phyloP scores from a whole-genome alignment of 2,329 filamentous ascomycete species.

The Uncinocarpus reesii region DNA sequence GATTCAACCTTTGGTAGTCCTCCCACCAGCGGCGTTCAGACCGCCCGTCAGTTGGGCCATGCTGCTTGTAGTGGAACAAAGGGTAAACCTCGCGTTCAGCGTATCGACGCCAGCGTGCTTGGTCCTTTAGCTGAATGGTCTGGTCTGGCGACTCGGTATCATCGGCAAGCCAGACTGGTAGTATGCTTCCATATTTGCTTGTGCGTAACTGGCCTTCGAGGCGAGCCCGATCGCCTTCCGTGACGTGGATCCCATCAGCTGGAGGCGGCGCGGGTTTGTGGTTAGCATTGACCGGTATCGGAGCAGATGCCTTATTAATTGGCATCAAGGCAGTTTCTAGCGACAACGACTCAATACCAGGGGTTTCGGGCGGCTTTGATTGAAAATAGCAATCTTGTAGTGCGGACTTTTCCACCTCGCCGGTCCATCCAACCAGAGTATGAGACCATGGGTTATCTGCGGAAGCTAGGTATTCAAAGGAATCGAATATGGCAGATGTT shows the following conservation, averaged over 20 bases:
- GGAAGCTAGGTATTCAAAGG: slow-evolving; percentile 80
- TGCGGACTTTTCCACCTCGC: slow-evolving; percentile 56
- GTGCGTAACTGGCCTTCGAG: slow-evolving; percentile 65
- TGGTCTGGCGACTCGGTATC: slow-evolving; percentile 61
- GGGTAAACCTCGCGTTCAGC: slow-evolving; percentile 87
- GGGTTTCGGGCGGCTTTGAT: slow-evolving; percentile 15
- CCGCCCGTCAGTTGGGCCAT: slow-evolving; percentile 76
- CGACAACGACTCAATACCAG: slow-evolving; percentile 19
- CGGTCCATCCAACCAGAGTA: slow-evolving; percentile 88
- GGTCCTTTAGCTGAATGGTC: slow-evolving; percentile 62
- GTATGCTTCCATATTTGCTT: slow-evolving; percentile 63
- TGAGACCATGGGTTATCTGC: slow-evolving; percentile 77
- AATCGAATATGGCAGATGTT: slow-evolving; percentile 85
- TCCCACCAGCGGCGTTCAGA: slow-evolving; percentile 75
- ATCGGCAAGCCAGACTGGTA: slow-evolving; percentile 83
- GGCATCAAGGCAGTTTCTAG: slow-evolving; percentile 21
- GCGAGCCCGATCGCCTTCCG: slow-evolving; percentile 56
- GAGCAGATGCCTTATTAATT: slow-evolving; percentile 56
- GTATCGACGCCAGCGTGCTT: slow-evolving; percentile 77
- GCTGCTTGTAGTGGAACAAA: slow-evolving; percentile 91
- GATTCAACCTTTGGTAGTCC: slow-evolving; percentile 88
- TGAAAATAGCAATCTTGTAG: slow-evolving; percentile 13
- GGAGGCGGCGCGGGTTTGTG: slow-evolving; percentile 48
- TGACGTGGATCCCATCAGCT: slow-evolving; percentile 61
- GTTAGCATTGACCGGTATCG: slow-evolving; percentile 54